Evolutionary conservation across 1,284 basidiomycete genomes (phyloP).

Genomic region (Cryptococcus depauperatus): DNA sequence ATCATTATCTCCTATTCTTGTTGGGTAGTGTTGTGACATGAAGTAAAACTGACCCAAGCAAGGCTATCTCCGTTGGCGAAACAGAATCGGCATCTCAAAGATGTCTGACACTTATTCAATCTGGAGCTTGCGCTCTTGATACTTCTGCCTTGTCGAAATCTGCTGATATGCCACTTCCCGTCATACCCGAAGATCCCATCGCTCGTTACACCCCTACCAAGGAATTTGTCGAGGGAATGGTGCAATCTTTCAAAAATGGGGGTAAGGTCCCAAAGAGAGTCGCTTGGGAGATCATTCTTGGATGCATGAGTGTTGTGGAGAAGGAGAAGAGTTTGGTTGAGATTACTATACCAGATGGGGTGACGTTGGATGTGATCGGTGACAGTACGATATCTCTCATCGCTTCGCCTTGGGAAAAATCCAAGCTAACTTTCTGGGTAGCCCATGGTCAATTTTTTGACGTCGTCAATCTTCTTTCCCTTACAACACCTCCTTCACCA

Average conservation of each 20-base stretch:
- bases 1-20: neutral
- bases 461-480: constrained; percentile 73
- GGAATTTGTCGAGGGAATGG: constrained; percentile 77
- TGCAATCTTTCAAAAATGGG: constrained; percentile 85
- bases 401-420: neutral
- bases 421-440: constrained; percentile 2
- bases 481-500: constrained; percentile 75
- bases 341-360: constrained; percentile 65
- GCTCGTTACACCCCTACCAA: constrained; percentile 57
- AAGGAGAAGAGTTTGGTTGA: constrained; percentile 78
- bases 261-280: constrained; percentile 68
- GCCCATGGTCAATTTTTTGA: constrained; percentile 73
- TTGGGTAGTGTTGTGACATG: neutral
- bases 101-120: constrained; percentile 67
- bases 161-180: constrained; percentile 54
- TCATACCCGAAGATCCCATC: constrained; percentile 49
- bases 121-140: constrained; percentile 53
- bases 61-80: constrained; percentile 81
- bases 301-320: constrained; percentile 66
- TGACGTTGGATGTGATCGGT: constrained; percentile 82
- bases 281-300: constrained; percentile 92
- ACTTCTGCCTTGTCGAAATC: constrained; percentile 51
- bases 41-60: constrained; percentile 27
- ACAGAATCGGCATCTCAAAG: constrained; percentile 66
- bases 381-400: constrained; percentile 51